Evolutionary conservation across 2,329 filamentous ascomycete species (phyloP), one percentile per base, ranked within the genome.

Genomic region (Fusarium napiforme): DNA sequence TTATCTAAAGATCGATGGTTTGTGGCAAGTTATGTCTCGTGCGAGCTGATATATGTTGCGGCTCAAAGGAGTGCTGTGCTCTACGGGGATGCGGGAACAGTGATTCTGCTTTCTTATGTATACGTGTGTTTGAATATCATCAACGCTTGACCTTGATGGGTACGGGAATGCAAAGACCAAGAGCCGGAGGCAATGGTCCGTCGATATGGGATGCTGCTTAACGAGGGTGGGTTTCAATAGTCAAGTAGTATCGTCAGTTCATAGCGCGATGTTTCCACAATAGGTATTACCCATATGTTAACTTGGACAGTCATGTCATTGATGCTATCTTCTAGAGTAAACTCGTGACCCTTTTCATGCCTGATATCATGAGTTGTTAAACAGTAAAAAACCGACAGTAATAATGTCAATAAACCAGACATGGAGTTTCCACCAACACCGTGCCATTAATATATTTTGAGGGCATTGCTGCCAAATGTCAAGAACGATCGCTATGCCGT

Each of bases 401-500:
- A 47, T 36, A 49, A 53, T 64, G 40, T 16, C 42, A 50, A 61
- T 28, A 67, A 64, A 64, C 56, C 45, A 46, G 40, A 52, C 37
- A 36, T n/a, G 28, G 34, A 32, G 26, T 28, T 60, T 57, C 26
- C 49, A 23, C 58, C 26, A 30, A 68, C 42, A 45, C 49, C 55
- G 40, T 46, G 50, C 30, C 71, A 60, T 67, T 55, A 60, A 60
- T 42, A 47, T 57, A 56, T 49, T 50, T 58, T 59, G n/a, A 42
- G 30, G 71, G 57, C 61, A 64, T 55, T 60, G 53, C 55, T 74
- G 50, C 61, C 71, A 71, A 53, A 42, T 60, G 32, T 59, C 37
- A 52, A 71, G 21, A 73, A 72, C 57, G 52, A 69, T 65, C 59
- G 71, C 71, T 71, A 64, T 53, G 68, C 59, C 58, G 67, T 34